Evolutionary conservation across 306 rosid genomes (phyloP), one percentile per base, ranked within the genome.

Genomic region (Nissolia schottii): DNA sequence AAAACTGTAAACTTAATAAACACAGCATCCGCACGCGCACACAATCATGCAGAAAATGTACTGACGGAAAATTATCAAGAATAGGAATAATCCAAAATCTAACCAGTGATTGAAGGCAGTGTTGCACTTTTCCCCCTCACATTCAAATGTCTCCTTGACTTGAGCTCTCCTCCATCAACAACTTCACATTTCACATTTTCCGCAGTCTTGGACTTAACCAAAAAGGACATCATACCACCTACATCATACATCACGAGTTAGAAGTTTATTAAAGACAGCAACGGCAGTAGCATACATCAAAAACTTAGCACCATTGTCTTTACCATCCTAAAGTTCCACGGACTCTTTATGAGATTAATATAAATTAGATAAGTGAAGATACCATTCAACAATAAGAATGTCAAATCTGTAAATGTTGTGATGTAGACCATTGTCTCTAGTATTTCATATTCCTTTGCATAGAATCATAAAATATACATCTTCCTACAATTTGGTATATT

Each of bases 81-180:
- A 61, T 3, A 23, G 28, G 63, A 70, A 73, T 58, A 37, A 15
- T 62, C 67, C 37, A 32, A 62, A 62, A 74, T 25, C 90, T 75
- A 71, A 94, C 99, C 99, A 82, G 97, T 94, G 71, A 94, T 94
- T 43, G 99, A 94, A 74, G 99, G 97, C 51, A 94, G 73, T 34
- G 97, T 94, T 51, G 99, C 99, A 81, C 99, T 94, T 73, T 94
- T 94, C 62, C 98, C 98, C 81, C 98, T 79, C 77, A 94, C 98
- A 79, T 94, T 94, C 78, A 94, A 89, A 78, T 94, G 96, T 27
- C 99, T 86, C 79, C 99, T 81, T 64, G 97, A 89, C 76, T 87
- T 89, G 9, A 94, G 99, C 67, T 94, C 99, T 82, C 99, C 99
- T 82, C 99, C 97, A 80, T 95, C 99, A 73, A 95, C 68, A 58